Base-by-base conservation (phyloP, 108 stramenopile species). In the Pseudonitzschia pungens region DNA sequence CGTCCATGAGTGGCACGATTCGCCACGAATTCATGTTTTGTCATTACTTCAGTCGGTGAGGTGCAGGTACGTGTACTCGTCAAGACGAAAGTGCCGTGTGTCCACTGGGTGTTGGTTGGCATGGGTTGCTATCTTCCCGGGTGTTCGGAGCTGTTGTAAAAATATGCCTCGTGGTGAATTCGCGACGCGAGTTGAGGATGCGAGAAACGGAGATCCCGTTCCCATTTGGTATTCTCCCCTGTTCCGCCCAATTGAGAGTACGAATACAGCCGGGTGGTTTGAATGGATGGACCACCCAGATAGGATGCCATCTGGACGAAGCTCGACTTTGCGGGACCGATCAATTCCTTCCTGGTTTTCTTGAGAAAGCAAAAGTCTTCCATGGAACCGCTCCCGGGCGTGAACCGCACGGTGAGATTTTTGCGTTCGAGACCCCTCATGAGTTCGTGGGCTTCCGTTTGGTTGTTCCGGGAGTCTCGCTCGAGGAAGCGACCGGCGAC, bases 311-410 rank as follows among this genome's bases (percentile, higher is more conserved):
- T 79, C 7, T 45, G 4, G 14, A 80, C 65, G 71, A 69, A 90
- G 18, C 85, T 84, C 14, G 89, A 90, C 27, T 28, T 65, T 12
- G 71, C 54, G 20, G 27, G 43, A 24, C 89, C 89, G 4, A 84
- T 69, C 22, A 87, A 22, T 71, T 82, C 78, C 59, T 84, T 82
- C 54, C 76, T 36, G 14, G 89, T 75, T 16, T 33, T 40, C 51
- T 73, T 66, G n/a, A 88, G 44, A 52, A 88, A 84, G 40, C 89
- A 91, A 82, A 91, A 90, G 63, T 91, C 89, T 50, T 84, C 76
- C 45, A 81, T 44, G 28, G 60, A 75, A n/a, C 54, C 10, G 45
- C 9, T 48, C 16, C 45, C 45, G 2, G 86, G 50, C 3, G 84
- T n/a, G 20, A 62, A 36, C 20, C 81, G 72, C 3, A 84, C 87